phyloP scores from a whole-genome alignment of 148 eudicot species.

The Rhododendron griersonianum region DNA sequence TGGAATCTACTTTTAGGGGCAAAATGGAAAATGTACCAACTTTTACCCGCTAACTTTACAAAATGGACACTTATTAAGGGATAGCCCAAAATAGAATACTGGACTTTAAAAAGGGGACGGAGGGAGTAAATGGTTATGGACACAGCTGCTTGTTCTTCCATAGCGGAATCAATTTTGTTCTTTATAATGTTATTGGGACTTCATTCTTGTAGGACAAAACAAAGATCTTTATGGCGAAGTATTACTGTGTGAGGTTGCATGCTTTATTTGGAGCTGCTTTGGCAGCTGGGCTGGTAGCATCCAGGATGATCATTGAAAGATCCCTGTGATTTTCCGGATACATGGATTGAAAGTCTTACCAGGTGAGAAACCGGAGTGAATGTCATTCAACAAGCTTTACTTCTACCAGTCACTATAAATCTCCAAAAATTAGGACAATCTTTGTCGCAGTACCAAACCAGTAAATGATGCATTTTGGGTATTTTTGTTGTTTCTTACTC shows the following conservation, averaged over 20 bases:
- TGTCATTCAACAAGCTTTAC: background rate
- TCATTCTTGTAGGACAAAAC: slow-evolving; percentile 44
- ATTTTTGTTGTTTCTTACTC: no score
- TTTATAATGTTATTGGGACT: background rate
- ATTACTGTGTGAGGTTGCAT: slow-evolving; percentile 71
- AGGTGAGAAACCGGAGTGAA: background rate
- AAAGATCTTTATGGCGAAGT: slow-evolving; percentile 75
- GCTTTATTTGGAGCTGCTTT: slow-evolving; percentile 48
- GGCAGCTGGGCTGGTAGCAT: slow-evolving; percentile 64
- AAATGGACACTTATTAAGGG: no score
- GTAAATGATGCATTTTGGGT: background rate
- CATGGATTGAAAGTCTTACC: background rate
- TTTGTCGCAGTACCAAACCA: background rate
- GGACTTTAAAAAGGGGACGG: no score
- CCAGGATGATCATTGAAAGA: slow-evolving; percentile 33
- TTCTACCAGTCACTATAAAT: background rate
- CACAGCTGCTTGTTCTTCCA: background rate
- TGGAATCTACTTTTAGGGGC: no score
- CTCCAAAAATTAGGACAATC: background rate
- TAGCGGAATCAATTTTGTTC: background rate
- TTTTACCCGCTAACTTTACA: no score
- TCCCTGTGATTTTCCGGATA: background rate
- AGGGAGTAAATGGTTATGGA: background rate
- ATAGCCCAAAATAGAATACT: no score
- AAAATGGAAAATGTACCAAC: no score